Evolutionary conservation across 23 red algal genomes (phyloP).

Genomic region (Gracilariopsis chorda): DNA sequence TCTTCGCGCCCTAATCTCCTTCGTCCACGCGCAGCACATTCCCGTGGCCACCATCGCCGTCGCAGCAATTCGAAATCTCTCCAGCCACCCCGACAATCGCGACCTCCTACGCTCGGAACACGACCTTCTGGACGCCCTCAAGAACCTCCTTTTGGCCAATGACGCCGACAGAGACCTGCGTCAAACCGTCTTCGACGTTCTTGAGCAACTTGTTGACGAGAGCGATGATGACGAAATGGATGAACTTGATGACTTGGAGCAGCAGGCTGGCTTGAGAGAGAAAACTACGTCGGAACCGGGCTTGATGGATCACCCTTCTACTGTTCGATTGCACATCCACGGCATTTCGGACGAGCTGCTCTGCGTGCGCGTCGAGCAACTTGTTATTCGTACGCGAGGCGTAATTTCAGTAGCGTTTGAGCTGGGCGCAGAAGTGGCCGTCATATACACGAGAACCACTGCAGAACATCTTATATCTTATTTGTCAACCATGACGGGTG

Average conservation of each 20-base stretch:
- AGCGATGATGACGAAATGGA: conserved; percentile 66
- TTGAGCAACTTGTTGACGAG: conserved; percentile 62
- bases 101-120: conserved; percentile 66
- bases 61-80: conserved; percentile 62
- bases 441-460: conserved; percentile 54
- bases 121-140: conserved; percentile 20
- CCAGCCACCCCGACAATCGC: conserved; percentile 68
- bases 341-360: conserved; percentile 74
- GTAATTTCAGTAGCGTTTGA: conserved; percentile 81
- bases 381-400: conserved; percentile 66
- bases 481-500: conserved; percentile 57
- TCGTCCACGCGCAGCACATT: conserved; percentile 53
- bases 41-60: conserved; percentile 76
- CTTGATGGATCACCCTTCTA: conserved; percentile 27
- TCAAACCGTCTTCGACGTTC: conserved; percentile 49
- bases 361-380: conserved; percentile 72
- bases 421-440: conserved; percentile 74
- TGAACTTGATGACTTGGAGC: conserved; percentile 54
- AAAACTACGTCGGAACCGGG: conserved; percentile 22
- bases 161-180: conserved; percentile 16
- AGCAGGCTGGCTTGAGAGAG: conserved; percentile 36
- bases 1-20: conserved; percentile 67
- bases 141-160: conserved; percentile 5
- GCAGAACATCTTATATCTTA: conserved; percentile 55
- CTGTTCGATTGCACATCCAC: conserved; percentile 59